Evolutionary conservation across 108 stramenopile genomes (phyloP), one percentile per base, ranked within the genome.

Genomic region (Seminavis robusta): DNA sequence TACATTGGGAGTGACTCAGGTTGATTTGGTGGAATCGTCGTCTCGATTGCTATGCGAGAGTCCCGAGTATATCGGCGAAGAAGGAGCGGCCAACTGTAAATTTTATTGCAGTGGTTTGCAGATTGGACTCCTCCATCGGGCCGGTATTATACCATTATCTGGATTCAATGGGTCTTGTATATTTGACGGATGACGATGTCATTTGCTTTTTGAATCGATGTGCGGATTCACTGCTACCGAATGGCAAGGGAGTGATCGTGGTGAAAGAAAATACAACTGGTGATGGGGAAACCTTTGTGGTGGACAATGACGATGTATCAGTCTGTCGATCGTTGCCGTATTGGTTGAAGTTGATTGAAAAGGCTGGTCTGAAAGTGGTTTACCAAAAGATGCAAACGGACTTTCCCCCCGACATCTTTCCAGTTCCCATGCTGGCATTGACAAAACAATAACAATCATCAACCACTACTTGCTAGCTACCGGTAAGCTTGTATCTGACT

Each of bases 141-240:
- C 4, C 69, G 51, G 8, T 71, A 60, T 29, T 90, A 93, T 70
- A 77, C 90, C 57, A 60, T 97, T 6, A 75, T 97, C 47, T 97
- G 94, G 92, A 80, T 97, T 34, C 96, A 97, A 65, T 97, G 96
- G 96, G 82, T 83, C 8, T 68, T 94, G 9, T 87, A 89, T 95
- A 97, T 57, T 61, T 95, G 43, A 90, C 90, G 3, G 96, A 97
- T 67, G 63, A 71, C 1, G 96, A 97, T 58, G 63, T 88, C 24
- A 74, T 95, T 36, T 43, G 56, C 9, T 91, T 97, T 45, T 63
- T 97, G 57, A 62, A 70, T 36, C 59, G 90, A 43, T 85, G 88
- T 60, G 73, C 61, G 3, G 16, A 59, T 15, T 67, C 69, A n/a
- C 69, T 95, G 47, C 33, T 59, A 10, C 45, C 45, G 33, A 36